Conservation (phyloP, 2,329 filamentous ascomycete genomes). For the Rhynchosporium secalis region DNA sequence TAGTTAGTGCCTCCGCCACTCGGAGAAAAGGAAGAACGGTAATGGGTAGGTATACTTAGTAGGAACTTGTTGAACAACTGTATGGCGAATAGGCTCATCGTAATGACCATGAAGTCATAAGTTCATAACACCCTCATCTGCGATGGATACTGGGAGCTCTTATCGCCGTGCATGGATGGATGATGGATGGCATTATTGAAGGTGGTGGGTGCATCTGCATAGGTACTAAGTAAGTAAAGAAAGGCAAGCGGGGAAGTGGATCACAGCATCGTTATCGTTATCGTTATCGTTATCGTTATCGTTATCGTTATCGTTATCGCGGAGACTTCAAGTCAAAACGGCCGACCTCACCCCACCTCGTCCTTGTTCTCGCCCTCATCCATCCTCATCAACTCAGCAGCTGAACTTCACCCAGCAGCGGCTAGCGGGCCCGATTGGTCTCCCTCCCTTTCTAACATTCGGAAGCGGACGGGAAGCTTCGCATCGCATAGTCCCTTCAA, state of each 20-base stretch:
- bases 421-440: not conserved
- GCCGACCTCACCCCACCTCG: constrained; percentile 1
- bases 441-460: too few relatives aligned
- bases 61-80: not conserved
- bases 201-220: too few relatives aligned
- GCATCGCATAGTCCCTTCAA: not conserved
- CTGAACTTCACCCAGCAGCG: not conserved
- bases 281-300: constrained; percentile 1
- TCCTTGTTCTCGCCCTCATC: not conserved
- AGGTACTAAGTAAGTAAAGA: too few relatives aligned
- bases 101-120: not conserved
- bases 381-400: not conserved
- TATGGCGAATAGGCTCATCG: not conserved
- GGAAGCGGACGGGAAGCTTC: not conserved
- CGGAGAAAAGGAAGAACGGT: not conserved
- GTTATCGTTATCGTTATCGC: constrained; percentile 6
- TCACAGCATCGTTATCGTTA: not conserved
- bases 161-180: constrained; percentile 10
- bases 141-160: constrained; percentile 1
- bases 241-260: constrained; percentile 10
- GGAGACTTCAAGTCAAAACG: not conserved
- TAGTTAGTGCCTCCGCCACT: not conserved
- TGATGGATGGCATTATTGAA: too few relatives aligned
- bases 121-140: not conserved
- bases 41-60: not conserved